Conservation (phyloP, 768 basidiomycete species). For the Boletus rubroflammeus region DNA sequence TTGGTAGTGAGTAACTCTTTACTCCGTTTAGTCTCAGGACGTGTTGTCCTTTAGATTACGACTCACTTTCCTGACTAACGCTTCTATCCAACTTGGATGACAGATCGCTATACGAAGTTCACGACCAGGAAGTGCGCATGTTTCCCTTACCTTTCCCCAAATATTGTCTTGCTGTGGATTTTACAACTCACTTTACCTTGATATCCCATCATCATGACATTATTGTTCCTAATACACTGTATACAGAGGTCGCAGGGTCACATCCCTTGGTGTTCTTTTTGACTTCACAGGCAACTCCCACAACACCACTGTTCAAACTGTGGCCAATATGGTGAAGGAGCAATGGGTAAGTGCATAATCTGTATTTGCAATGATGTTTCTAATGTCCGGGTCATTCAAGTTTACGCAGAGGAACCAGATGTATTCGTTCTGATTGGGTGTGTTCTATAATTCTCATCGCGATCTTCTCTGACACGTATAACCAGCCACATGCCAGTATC, state of each 20-base stretch:
- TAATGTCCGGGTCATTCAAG: constrained; percentile 34
- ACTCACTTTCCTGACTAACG: constrained; percentile 24
- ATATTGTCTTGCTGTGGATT: too few relatives aligned
- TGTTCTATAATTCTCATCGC: constrained; percentile 12
- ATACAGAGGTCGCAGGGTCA: constrained; percentile 61
- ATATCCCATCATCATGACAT: background rate
- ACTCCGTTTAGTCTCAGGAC: background rate
- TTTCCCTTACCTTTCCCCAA: background rate
- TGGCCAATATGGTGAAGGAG: constrained; percentile 75
- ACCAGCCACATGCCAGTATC: constrained; percentile 85
- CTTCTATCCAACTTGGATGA: constrained; percentile 26
- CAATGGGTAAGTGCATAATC: constrained; percentile 49
- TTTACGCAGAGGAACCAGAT: constrained; percentile 76
- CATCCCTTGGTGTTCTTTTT: constrained; percentile 75
- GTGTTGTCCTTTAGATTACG: background rate
- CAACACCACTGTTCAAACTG: constrained; percentile 73
- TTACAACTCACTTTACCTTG: background rate
- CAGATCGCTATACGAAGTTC: constrained; percentile 67
- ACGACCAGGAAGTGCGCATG: constrained; percentile 59
- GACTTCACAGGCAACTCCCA: constrained; percentile 69
- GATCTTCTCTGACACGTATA: background rate
- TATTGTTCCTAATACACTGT: background rate
- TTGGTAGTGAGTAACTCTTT: constrained; percentile 38
- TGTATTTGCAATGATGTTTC: background rate
- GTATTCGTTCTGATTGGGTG: constrained; percentile 74